Percentiles rank a stretch among this genome's conserved stretches.
Conservation (phyloP, 2,329 filamentous ascomycete species). For the Aphanoascus verrucosus region DNA sequence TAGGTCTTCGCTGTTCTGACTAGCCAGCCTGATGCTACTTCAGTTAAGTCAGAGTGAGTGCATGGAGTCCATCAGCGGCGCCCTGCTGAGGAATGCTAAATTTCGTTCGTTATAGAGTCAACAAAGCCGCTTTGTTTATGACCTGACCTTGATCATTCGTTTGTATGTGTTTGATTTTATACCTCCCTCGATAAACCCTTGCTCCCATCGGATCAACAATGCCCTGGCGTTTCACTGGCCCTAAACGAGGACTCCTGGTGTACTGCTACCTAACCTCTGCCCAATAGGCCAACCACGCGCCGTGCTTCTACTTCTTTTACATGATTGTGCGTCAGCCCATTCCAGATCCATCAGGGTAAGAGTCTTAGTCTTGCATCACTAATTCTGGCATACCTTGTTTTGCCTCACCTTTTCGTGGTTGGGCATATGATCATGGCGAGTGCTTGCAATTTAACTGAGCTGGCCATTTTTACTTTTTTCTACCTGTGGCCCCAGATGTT, state of each 20-base stretch:
- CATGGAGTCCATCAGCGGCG: too few relatives aligned
- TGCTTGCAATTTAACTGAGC: background rate
- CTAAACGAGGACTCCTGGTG: conserved; percentile 2
- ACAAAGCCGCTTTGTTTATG: background rate
- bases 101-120: too few relatives aligned
- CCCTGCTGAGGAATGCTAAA: too few relatives aligned
- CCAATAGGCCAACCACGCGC: conserved; percentile 10
- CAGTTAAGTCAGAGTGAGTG: too few relatives aligned
- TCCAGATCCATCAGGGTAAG: conserved; percentile 1
- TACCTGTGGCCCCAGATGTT: background rate
- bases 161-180: background rate
- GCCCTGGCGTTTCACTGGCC: background rate
- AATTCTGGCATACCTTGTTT: background rate
- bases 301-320: background rate
- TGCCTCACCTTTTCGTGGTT: conserved; percentile 10
- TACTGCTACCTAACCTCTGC: conserved; percentile 16
- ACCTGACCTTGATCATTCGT: background rate
- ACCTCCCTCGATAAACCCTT: background rate
- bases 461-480: conserved; percentile 8
- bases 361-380: background rate
- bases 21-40: too few relatives aligned
- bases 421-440: conserved; percentile 3
- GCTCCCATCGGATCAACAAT: background rate
- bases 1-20: too few relatives aligned
- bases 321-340: background rate